These are phyloP conservation scores for Oryza coarctata DNA, from an alignment of 176 grass and related monocot species.

Conservation along the genomic window DNA sequence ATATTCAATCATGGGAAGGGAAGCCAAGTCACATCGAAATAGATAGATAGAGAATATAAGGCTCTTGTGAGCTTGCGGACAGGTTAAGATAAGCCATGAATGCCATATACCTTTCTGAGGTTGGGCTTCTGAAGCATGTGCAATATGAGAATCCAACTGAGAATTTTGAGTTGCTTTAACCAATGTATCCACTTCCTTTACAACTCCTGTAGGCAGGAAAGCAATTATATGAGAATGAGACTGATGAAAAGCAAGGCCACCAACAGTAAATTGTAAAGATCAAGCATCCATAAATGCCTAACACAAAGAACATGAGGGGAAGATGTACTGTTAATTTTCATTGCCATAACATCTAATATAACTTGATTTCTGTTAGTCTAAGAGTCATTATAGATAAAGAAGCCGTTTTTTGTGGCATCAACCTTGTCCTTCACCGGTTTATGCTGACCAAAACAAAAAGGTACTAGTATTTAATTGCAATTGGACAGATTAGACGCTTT, in stretches of 20 bases:
- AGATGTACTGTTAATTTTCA: background rate
- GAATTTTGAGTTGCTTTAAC: background rate
- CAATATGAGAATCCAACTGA: constrained; percentile 3
- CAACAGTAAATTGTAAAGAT: too few species aligned
- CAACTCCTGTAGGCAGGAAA: background rate
- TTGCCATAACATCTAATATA: background rate
- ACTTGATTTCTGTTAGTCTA: background rate
- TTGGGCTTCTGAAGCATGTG: background rate
- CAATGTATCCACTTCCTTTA: background rate
- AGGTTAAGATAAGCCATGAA: background rate
- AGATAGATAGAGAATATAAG: background rate
- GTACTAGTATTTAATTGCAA: background rate
- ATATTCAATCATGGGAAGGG: too few species aligned
- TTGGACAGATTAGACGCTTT: too few species aligned
- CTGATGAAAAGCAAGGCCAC: background rate
- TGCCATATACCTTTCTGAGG: background rate
- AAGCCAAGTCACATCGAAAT: background rate
- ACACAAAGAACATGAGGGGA: background rate
- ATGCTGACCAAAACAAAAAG: background rate
- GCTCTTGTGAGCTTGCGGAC: background rate
- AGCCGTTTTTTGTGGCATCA: background rate
- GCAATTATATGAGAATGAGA: background rate
- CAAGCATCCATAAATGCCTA: background rate
- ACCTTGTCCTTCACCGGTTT: background rate
- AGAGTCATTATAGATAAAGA: background rate